Conservation (phyloP, 2,329 filamentous ascomycete species). For the Colletotrichum sp. region DNA sequence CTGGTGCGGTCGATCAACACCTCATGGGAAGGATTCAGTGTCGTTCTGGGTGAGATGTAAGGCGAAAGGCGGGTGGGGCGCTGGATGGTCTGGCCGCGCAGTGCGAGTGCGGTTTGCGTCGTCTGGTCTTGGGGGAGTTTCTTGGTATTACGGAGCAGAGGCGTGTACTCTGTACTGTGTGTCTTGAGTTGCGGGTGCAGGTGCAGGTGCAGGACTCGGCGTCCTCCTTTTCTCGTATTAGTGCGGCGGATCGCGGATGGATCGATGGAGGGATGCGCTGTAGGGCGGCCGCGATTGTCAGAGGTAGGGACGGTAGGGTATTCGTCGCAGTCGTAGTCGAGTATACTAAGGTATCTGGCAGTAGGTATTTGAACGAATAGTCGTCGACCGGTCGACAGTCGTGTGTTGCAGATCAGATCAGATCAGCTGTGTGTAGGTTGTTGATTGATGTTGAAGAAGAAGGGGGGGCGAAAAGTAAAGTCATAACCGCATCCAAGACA, state of each 20-base stretch:
- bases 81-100: neutral
- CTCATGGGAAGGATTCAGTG: neutral
- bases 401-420: neutral
- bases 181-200: neutral
- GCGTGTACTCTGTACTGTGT: neutral
- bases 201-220: constrained; percentile 1
- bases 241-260: neutral
- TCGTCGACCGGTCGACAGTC: neutral
- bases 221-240: neutral
- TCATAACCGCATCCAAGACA: neutral
- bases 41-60: neutral
- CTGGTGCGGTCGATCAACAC: neutral
- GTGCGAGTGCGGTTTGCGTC: neutral
- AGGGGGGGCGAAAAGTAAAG: neutral
- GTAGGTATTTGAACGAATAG: neutral
- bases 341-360: neutral
- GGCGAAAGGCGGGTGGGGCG: neutral
- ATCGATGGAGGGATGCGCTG: neutral
- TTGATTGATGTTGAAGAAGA: neutral
- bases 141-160: constrained; percentile 9
- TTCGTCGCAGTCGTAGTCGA: neutral
- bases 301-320: neutral
- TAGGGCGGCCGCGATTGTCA: neutral
- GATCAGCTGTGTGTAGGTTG: neutral
- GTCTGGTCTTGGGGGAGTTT: neutral